phyloP scores from a whole-genome alignment of 306 rosid genomes.

The Fagus crenata region DNA sequence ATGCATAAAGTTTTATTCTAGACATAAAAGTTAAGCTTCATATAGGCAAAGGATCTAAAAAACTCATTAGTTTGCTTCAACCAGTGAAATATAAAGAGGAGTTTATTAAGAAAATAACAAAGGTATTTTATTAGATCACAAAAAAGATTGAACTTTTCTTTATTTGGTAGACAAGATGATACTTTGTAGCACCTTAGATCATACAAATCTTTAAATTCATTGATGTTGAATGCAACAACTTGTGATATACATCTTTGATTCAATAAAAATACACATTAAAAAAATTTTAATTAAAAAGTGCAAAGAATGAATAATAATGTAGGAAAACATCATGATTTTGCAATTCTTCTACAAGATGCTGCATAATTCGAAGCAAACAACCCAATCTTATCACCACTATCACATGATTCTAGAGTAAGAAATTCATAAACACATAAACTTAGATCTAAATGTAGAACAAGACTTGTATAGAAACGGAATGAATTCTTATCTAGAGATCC shows the following conservation, averaged over 20 bases:
- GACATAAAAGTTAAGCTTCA: not conserved
- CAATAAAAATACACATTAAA: not conserved
- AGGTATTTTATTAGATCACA: not conserved
- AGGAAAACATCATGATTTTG: slow-evolving; percentile 19
- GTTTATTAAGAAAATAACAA: not conserved
- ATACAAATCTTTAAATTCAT: too few relatives aligned
- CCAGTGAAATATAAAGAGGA: not conserved
- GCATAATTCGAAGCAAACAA: slow-evolving; percentile 6
- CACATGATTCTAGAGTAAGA: not conserved
- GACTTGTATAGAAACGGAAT: not conserved
- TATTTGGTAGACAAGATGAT: not conserved
- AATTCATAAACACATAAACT: slow-evolving; percentile 6
- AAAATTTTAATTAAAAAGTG: not conserved
- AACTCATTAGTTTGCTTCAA: too few relatives aligned
- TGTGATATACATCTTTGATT: not conserved
- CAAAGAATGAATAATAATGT: slow-evolving; percentile 8
- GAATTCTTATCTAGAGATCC: not conserved
- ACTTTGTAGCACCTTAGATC: not conserved
- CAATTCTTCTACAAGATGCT: slow-evolving; percentile 5
- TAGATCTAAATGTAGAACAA: slow-evolving; percentile 21
- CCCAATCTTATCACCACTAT: not conserved
- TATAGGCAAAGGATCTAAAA: not conserved
- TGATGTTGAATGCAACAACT: not conserved
- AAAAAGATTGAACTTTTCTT: not conserved
- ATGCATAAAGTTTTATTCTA: not conserved